Conservation (phyloP, 257 asterid species). For the Dorcoceras hygrometricum region DNA sequence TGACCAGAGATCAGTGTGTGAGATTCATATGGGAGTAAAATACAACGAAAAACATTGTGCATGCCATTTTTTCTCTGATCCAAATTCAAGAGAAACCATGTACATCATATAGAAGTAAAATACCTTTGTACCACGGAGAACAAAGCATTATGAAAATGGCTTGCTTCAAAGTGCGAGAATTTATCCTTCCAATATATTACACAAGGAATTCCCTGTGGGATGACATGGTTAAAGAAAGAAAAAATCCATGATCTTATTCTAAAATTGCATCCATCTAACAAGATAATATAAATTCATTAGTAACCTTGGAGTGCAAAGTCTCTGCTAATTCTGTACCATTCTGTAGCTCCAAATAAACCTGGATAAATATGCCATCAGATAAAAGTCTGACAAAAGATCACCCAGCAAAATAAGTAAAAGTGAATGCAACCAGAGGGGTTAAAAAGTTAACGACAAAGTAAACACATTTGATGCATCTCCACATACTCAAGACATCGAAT, state of each 20-base stretch:
- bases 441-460: neutral
- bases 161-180: slow-evolving; percentile 66
- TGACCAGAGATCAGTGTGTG: slow-evolving; percentile 4
- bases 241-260: slow-evolving; percentile 19
- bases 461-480: neutral
- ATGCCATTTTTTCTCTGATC: neutral
- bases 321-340: slow-evolving; percentile 79
- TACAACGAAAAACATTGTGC: neutral
- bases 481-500: neutral
- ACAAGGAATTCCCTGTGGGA: slow-evolving; percentile 74
- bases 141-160: slow-evolving; percentile 81
- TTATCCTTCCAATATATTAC: slow-evolving; percentile 78
- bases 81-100: slow-evolving; percentile 8
- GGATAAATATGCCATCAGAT: slow-evolving; percentile 33
- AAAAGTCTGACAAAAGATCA: slow-evolving; percentile 5
- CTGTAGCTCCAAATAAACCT: slow-evolving; percentile 93
- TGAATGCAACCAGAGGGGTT: neutral
- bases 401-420: neutral
- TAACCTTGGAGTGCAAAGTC: slow-evolving; percentile 83
- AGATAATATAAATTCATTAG: slow-evolving; percentile 15
- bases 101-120: neutral
- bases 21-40: neutral
- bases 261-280: slow-evolving; percentile 5
- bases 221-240: slow-evolving; percentile 22
- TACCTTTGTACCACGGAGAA: slow-evolving; percentile 86